Evolutionary conservation across 768 basidiomycete genomes (phyloP), one percentile per base, ranked within the genome.

Genomic region (Pisolithus marmoratus): DNA sequence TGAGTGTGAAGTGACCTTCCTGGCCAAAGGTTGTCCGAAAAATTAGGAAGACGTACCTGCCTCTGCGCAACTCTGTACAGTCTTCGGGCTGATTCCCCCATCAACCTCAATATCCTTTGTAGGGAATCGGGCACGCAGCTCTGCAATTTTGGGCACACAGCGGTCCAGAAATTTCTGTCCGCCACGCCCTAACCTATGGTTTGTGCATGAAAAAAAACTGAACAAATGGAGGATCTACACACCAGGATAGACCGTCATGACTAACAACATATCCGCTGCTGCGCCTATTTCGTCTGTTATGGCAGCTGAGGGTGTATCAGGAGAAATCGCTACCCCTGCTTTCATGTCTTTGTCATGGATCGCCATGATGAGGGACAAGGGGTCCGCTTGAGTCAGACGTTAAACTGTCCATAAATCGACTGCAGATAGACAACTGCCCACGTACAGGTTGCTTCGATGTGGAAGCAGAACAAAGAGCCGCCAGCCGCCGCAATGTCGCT

Each of bases 201-300:
- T 15, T 12, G 27, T 14, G 27, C 24, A 19, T 27, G 15, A 45
- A 26, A 45, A 41, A 6, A 22, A 8, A 5, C 14, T 23, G 15
- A 26, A 45, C 43, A 7, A n/a, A 45, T 24, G 15, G 17, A 8
- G 24, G n/a, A 2, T 27, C 46, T 43, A 49, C 62, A 46, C 57
- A 87, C 89, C 95, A 42, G 94, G 95, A 63, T 91, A 86, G 23
- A 99, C 94, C 8, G 95, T 98, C 95, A 98, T 98, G 60, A 98
- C 94, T 55, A 98, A 83, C 31, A 98, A 79, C 90, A 97, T 91
- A 66, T 97, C 94, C 5, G 87, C 93, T 5, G 80, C 81, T 12
- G 82, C 62, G n/a, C 77, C 95, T 45, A 98, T 76, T 45, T 83
- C 83, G 63, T n/a, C 94, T 46, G 92, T 87, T 66, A 99, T 94